A percentile compares a stretch with the other conserved stretches of the same genome.
phyloP scores from a whole-genome alignment of 306 rosid genomes.

The Prunus kanzakura region DNA sequence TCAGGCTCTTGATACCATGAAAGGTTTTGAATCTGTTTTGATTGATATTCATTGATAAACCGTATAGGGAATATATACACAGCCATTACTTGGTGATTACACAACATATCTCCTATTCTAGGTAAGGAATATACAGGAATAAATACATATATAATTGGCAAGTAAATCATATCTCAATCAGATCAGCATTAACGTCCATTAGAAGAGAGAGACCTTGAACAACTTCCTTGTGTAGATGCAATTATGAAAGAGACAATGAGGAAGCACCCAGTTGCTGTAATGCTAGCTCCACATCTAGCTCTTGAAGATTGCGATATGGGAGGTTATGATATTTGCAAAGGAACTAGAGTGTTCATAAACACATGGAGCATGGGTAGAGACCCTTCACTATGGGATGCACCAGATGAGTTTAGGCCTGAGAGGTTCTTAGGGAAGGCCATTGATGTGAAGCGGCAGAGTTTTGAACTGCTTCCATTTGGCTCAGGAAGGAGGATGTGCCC shows the following conservation, averaged over 20 bases:
- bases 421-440: constrained; percentile 27
- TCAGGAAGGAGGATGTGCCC: constrained; percentile 41
- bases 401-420: constrained; percentile 30
- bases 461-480: constrained; percentile 37
- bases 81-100: too few species aligned
- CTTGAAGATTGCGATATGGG: constrained; percentile 23
- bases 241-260: constrained; percentile 41
- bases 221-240: constrained; percentile 32
- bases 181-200: too few species aligned
- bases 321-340: constrained; percentile 23
- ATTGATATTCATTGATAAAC: too few species aligned
- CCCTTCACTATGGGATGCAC: constrained; percentile 27
- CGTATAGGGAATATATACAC: too few species aligned
- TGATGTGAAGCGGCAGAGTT: constrained; percentile 34
- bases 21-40: too few species aligned
- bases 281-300: constrained; percentile 34
- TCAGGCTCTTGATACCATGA: too few species aligned
- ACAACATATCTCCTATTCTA: too few species aligned
- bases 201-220: constrained; percentile 32
- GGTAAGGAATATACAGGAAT: too few species aligned
- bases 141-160: too few species aligned
- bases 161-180: too few species aligned
- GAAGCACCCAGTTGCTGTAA: constrained; percentile 25
- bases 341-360: constrained; percentile 27
- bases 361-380: constrained; percentile 39